These are phyloP conservation scores for Pholiota adiposa DNA, from an alignment of 1,284 basidiomycete genomes.

Conservation along the genomic window DNA sequence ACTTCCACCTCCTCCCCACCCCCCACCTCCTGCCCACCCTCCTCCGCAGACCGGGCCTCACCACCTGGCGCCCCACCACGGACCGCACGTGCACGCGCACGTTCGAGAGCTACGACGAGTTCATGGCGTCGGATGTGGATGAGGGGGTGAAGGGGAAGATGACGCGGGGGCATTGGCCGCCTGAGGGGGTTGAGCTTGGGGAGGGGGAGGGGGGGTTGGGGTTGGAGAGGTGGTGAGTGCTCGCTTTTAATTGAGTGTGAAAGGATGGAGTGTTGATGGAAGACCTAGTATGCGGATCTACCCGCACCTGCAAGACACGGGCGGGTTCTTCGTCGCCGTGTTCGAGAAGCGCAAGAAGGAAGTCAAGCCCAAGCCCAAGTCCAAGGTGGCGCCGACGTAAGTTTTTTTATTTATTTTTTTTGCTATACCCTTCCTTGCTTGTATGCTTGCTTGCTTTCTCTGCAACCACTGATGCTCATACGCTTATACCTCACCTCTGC, in stretches of 20 bases:
- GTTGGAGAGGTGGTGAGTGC: conserved; percentile 72
- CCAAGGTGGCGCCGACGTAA: neutral
- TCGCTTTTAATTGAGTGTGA: neutral
- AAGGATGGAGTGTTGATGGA: neutral
- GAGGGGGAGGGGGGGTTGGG: conserved; percentile 59
- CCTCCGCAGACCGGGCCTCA: conserved; percentile 76
- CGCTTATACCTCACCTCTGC: too few species aligned
- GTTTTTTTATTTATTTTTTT: neutral
- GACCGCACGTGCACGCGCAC: conserved; percentile 46
- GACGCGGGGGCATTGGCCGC: conserved; percentile 81
- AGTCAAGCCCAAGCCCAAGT: neutral
- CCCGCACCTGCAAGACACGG: conserved; percentile 96
- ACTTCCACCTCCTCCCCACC: conserved; percentile 85
- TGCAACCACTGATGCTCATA: too few species aligned
- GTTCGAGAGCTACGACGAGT: conserved; percentile 61
- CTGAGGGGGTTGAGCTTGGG: conserved; percentile 52
- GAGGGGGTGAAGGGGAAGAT: conserved; percentile 60
- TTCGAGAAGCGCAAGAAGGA: conserved; percentile 57
- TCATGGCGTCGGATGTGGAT: conserved; percentile 53
- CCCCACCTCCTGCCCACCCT: conserved; percentile 74
- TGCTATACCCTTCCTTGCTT: conserved; percentile 7
- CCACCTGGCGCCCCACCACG: conserved; percentile 73
- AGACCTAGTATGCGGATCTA: conserved; percentile 79
- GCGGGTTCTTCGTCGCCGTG: conserved; percentile 96
- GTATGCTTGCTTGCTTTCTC: too few species aligned